Evolutionary conservation across 2,329 filamentous ascomycete species (phyloP).

Genomic region (Talaromyces piceae): DNA sequence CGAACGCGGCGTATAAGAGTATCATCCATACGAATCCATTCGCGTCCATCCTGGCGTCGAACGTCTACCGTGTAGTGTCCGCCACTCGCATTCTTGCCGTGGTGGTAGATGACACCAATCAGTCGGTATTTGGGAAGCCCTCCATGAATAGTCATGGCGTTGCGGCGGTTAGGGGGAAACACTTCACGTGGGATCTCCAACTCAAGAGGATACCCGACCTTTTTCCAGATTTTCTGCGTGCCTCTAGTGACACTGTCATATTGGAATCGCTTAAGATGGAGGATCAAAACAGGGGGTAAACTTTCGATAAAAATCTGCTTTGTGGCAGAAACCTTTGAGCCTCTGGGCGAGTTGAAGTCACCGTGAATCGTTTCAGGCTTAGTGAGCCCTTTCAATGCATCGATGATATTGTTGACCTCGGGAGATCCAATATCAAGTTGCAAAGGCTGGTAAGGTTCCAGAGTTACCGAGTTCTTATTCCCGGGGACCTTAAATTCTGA

Average conservation of each 20-base stretch:
- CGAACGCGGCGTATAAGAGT: conserved; percentile 79
- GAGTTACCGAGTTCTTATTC: conserved; percentile 80
- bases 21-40: conserved; percentile 95
- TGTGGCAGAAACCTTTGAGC: conserved; percentile 68
- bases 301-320: conserved; percentile 95
- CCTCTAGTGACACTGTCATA: conserved; percentile 76
- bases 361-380: conserved; percentile 77
- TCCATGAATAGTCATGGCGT: conserved; percentile 56
- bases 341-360: conserved; percentile 72
- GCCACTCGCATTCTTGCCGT: conserved; percentile 91
- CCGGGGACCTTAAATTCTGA: conserved; percentile 85
- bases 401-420: conserved; percentile 81
- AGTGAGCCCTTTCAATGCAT: conserved; percentile 79
- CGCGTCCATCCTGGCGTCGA: conserved; percentile 82
- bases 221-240: conserved; percentile 98
- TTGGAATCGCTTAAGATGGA: conserved; percentile 95
- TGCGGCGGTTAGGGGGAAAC: conserved; percentile 68
- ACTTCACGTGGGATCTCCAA: conserved; percentile 88
- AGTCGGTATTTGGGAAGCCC: conserved; percentile 76
- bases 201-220: conserved; percentile 88
- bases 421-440: conserved; percentile 89
- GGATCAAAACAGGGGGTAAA: conserved; percentile 80
- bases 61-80: conserved; percentile 99
- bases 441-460: conserved; percentile 88
- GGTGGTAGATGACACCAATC: conserved; percentile 89